Evolutionary conservation across 225 moss, liverwort and hornwort genomes (phyloP).

Genomic region (Takakia lepidozioides): DNA sequence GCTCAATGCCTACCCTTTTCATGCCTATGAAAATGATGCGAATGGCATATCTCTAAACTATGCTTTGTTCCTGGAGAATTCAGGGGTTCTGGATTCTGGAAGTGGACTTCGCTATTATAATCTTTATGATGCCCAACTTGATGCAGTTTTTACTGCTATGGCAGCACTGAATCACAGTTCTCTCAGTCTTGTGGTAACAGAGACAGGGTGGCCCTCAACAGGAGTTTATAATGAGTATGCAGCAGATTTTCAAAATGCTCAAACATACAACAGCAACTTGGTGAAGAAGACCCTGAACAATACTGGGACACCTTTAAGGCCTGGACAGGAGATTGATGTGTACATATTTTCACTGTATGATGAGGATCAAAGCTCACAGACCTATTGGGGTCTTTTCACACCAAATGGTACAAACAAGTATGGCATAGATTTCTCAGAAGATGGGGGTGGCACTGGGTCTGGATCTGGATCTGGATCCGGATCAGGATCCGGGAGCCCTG

Average conservation of each 20-base stretch:
- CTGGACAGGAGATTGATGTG: constrained; percentile 36
- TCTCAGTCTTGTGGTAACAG: constrained; percentile 50
- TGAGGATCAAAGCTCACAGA: constrained; percentile 33
- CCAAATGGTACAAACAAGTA: constrained; percentile 33
- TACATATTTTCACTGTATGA: constrained; percentile 59
- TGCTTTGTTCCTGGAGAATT: constrained; percentile 46
- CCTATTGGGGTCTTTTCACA: constrained; percentile 39
- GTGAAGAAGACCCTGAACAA: constrained; percentile 40
- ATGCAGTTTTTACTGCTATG: constrained; percentile 78
- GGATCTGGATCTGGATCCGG: constrained; percentile 2
- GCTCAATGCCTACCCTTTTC: constrained; percentile 77
- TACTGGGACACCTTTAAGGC: constrained; percentile 62
- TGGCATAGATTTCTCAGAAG: constrained; percentile 26
- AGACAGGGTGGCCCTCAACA: constrained; percentile 81
- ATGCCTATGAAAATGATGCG: constrained; percentile 37
- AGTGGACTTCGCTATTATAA: constrained; percentile 56
- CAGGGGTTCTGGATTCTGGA: constrained; percentile 37
- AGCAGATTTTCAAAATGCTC: constrained; percentile 48
- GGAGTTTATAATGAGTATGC: constrained; percentile 51
- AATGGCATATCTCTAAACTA: constrained; percentile 56
- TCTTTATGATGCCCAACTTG: constrained; percentile 71
- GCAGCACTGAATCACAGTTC: constrained; percentile 37
- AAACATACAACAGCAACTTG: constrained; percentile 65
- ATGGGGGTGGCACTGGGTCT: constrained; percentile 20
- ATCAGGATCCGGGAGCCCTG: neutral